phyloP scores from a whole-genome alignment of 2,329 filamentous ascomycete species.

The Pseudocercospora fijiensis region DNA sequence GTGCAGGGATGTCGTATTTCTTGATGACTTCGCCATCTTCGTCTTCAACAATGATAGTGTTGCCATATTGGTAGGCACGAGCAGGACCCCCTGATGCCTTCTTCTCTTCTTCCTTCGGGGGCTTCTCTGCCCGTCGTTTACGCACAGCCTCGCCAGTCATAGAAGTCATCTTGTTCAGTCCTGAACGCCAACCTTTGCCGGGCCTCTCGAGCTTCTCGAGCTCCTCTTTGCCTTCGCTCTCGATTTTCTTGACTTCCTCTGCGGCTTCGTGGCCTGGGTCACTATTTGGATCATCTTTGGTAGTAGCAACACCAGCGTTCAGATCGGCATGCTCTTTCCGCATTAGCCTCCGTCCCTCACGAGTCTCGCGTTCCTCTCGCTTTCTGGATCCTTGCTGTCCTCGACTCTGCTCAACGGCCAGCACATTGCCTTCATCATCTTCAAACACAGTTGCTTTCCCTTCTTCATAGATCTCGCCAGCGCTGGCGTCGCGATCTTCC shows the following conservation, averaged over 20 bases:
- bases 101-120: constrained; percentile 36
- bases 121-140: constrained; percentile 42
- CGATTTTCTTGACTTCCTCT: constrained; percentile 71
- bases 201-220: constrained; percentile 50
- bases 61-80: constrained; percentile 82
- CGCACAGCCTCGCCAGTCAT: constrained; percentile 42
- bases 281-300: constrained; percentile 48
- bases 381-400: constrained; percentile 53
- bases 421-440: constrained; percentile 80
- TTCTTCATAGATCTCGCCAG: constrained; percentile 74
- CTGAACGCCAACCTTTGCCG: constrained; percentile 42
- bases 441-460: constrained; percentile 78
- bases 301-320: constrained; percentile 45
- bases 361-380: constrained; percentile 59
- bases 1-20: constrained; percentile 70
- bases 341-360: constrained; percentile 55
- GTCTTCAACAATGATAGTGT: constrained; percentile 86
- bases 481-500: constrained; percentile 28
- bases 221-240: constrained; percentile 75
- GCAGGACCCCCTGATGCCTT: constrained; percentile 67
- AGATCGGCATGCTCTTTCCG: constrained; percentile 48
- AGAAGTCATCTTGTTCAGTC: constrained; percentile 45
- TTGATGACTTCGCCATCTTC: constrained; percentile 84
- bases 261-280: constrained; percentile 44
- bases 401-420: constrained; percentile 61